Base-by-base conservation (phyloP, 1,139 yeast species). In the Kodamaea anthophila region DNA sequence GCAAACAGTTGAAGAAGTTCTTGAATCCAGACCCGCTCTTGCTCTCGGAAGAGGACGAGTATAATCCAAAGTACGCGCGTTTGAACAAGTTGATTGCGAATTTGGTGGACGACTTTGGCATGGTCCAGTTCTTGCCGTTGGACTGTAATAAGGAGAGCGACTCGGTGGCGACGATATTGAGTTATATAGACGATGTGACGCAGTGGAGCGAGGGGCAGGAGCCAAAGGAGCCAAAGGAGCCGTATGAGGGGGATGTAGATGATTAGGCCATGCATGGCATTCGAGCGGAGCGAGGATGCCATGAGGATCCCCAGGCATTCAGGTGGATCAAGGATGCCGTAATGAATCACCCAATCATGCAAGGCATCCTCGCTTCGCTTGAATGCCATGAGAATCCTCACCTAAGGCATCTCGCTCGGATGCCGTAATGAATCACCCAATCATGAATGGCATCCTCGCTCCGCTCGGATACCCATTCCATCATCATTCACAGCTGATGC, bases 181-280 rank as follows among this genome's bases (percentile, higher is more conserved):
- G 95, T 49, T 87, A 87, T 53, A 83, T 93, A 22, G 99, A 91
- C 51, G 98, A 91, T 53, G 85, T 91, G 13, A 91, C 98, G 0
- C 99, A 91, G 51, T 91, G 98, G 98, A 78, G 87, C 15, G 99
- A 93, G 51, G 65, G 77, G 5, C 98, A 91, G 55, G 99, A 91
- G 54, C 97, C 96, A 13, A 88, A 88, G 52, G 97, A 88, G 51
- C 97, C 97, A 1, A 70, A 74, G 22, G 97, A 88, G 39, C 86
- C 77, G 39, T 15, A 19, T 19, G 52, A 72, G 11, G 88, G 81
- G 30, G 60, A 52, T 13, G 44, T 23, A 14, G 41, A 35, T 16
- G n/a, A n/a, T n/a, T n/a, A n/a, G n/a, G n/a, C n/a, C n/a, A n/a
- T n/a, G n/a, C n/a, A n/a, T n/a, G n/a, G n/a, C n/a, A n/a, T n/a